Conservation (phyloP, 495 filamentous ascomycete species). For the Staphylotrichum longicolle region DNA sequence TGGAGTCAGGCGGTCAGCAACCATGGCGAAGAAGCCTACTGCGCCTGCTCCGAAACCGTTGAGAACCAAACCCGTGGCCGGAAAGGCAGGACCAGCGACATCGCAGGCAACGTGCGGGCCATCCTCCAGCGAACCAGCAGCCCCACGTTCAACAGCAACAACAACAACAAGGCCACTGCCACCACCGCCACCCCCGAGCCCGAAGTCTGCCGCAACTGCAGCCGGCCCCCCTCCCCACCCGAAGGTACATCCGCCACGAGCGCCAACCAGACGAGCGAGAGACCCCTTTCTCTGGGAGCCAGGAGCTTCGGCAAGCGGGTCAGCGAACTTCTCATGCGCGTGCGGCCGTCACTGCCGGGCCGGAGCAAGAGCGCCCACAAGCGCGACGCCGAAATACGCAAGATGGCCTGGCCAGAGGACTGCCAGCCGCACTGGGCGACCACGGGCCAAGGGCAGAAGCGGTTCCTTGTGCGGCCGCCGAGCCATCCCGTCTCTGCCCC, state of each 20-base stretch:
- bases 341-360: constrained; percentile 13
- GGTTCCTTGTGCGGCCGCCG: constrained; percentile 3
- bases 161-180: background rate
- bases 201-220: constrained; percentile 28
- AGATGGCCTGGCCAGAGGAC: constrained; percentile 14
- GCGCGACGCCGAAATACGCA: constrained; percentile 8
- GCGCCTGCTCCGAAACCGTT: constrained; percentile 30
- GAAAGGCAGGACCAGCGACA: constrained; percentile 22
- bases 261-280: constrained; percentile 1
- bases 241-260: background rate
- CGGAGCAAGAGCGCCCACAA: constrained; percentile 18
- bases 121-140: constrained; percentile 14
- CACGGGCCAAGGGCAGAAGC: background rate
- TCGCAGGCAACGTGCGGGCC: constrained; percentile 23
- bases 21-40: constrained; percentile 31
- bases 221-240: constrained; percentile 23
- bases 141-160: background rate
- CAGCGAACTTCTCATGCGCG: constrained; percentile 22
- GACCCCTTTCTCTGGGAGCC: background rate
- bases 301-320: constrained; percentile 19
- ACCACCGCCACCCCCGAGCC: constrained; percentile 13
- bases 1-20: constrained; percentile 32
- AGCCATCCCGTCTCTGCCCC: constrained; percentile 11
- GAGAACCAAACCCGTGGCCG: constrained; percentile 1
- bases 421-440: constrained; percentile 13